Conservation (phyloP, 495 filamentous ascomycete genomes). For the Trichoderma virens region DNA sequence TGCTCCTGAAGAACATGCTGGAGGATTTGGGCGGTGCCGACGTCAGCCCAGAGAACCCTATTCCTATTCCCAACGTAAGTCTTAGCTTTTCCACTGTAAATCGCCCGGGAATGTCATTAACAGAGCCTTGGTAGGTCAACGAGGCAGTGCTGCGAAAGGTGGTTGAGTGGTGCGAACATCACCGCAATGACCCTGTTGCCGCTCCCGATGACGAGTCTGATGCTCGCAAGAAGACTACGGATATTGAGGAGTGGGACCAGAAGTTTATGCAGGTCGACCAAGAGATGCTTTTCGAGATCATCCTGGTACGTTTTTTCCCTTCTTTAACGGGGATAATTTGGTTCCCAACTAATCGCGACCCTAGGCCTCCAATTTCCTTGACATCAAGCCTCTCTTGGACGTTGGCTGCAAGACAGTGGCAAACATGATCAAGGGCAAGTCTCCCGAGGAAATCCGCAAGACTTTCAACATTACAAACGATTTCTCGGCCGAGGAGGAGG, state of each 20-base stretch:
- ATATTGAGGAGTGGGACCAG: constrained; percentile 99
- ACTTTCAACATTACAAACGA: constrained; percentile 82
- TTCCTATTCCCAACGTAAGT: constrained; percentile 67
- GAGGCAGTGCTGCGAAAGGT: constrained; percentile 91
- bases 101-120: not conserved
- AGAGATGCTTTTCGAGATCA: constrained; percentile 99
- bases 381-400: constrained; percentile 75
- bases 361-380: constrained; percentile 68
- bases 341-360: constrained; percentile 12
- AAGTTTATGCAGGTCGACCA: constrained; percentile 99
- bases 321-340: not conserved
- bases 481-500: constrained; percentile 75
- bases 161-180: constrained; percentile 94
- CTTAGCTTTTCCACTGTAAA: constrained; percentile 11
- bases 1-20: constrained; percentile 96
- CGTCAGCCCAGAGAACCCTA: constrained; percentile 63
- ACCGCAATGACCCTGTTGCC: constrained; percentile 75
- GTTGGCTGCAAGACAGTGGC: constrained; percentile 80
- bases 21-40: constrained; percentile 75
- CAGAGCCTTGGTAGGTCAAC: constrained; percentile 57
- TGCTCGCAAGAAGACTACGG: constrained; percentile 92
- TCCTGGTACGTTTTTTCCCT: constrained; percentile 57
- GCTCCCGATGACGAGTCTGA: constrained; percentile 83
- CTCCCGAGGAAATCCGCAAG: constrained; percentile 72
- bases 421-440: constrained; percentile 85